These are phyloP conservation scores for Nannochloris sp. DNA, from an alignment of 139 green algal species.

Conservation along the genomic window DNA sequence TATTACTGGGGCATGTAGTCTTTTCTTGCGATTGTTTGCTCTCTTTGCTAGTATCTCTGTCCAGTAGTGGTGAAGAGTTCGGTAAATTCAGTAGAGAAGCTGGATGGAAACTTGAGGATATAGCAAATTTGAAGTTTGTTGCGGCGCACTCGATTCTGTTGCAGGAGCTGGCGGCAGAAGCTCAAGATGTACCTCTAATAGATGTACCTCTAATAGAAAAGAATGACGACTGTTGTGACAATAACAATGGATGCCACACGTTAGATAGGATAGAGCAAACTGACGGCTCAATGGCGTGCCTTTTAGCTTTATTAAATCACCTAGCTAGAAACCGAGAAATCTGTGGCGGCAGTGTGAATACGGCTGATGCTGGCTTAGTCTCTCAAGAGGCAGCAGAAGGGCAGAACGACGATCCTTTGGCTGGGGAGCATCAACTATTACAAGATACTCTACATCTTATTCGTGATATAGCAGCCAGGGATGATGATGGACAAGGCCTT, in stretches of 20 bases:
- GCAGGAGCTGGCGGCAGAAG: conserved; percentile 7
- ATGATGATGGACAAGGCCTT: conserved; percentile 18
- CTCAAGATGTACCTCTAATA: not conserved
- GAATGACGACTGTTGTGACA: too few relatives aligned
- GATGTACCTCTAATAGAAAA: too few relatives aligned
- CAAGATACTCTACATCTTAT: conserved; percentile 25
- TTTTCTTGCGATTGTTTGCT: conserved; percentile 5
- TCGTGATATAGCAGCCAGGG: conserved; percentile 9
- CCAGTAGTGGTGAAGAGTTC: not conserved
- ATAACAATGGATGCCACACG: too few relatives aligned
- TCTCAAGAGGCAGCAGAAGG: not conserved
- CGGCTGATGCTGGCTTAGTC: not conserved
- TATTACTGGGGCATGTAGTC: conserved; percentile 10
- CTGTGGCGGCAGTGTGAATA: too few relatives aligned
- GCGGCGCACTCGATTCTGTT: conserved; percentile 10
- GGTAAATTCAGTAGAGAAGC: not conserved
- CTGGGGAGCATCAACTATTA: conserved; percentile 19
- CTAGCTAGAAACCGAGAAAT: conserved; percentile 3
- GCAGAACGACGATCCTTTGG: not conserved
- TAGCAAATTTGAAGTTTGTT: not conserved
- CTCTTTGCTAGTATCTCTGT: not conserved
- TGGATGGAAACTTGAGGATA: too few relatives aligned
- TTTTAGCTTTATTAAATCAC: not conserved
- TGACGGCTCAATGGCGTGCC: conserved; percentile 1
- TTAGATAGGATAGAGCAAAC: too few relatives aligned